Base-by-base conservation (phyloP, 2,329 filamentous ascomycete genomes). In the Monosporascus sp. region DNA sequence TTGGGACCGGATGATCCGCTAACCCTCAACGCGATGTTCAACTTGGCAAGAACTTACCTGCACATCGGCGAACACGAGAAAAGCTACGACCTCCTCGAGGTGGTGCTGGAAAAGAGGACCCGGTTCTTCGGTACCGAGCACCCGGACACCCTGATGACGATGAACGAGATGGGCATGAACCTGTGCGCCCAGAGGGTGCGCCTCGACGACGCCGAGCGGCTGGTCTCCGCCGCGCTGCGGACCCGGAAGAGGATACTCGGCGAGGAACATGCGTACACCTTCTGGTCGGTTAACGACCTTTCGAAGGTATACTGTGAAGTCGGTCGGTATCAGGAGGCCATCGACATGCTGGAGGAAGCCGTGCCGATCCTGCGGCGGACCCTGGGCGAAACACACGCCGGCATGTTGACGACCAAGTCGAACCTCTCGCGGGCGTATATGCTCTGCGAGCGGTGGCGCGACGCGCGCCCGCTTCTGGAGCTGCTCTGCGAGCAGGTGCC, bases 211-310 rank as follows among this genome's bases (percentile, higher is more conserved):
- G 46, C 55, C 8, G 49, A 57, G 49, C 20, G 11, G 17, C 15
- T 57, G 24, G 41, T 82, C 31, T 35, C 31, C 31, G 31, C 31
- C 31, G 31, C 31, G 31, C 31, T 14, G 31, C 31, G 31, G 31
- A 35, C 14, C 31, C 31, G 31, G 31, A 35, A 35, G 31, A 35
- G 31, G 31, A 35, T 56, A 14, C 56, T 70, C 11, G 67, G 69
- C 7, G 60, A 67, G 38, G 67, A 70, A 51, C 67, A 71, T 58
- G 63, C 68, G 15, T 68, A 67, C 49, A 68, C 66, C 5, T 53
- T 70, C 25, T 67, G 60, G 59, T 62, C 67, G 18, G 60, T 71
- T 39, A 64, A 65, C 24, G 62, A 70, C 49, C 54, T 70, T 11
- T 62, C 65, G 15, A 70, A 67, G 49, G 54, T 67, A 24, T 57